These are phyloP conservation scores for Passiflora organensis DNA, from an alignment of 345 rosid species.

Conservation along the genomic window DNA sequence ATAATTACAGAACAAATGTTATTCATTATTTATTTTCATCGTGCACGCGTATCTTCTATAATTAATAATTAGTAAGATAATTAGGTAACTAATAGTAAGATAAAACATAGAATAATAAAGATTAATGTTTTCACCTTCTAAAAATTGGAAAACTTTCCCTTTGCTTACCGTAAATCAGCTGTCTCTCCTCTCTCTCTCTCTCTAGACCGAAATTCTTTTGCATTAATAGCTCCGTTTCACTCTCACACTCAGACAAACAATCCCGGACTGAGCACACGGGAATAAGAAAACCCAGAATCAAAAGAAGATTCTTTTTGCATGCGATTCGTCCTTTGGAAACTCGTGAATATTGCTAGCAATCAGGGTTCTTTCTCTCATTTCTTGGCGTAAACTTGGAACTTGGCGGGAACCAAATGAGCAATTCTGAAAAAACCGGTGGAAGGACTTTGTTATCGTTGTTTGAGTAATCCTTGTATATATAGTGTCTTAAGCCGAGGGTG, in stretches of 20 bases:
- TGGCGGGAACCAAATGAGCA: slow-evolving; percentile 9
- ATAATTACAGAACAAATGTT: too few relatives aligned
- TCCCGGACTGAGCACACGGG: background rate
- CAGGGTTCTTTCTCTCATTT: slow-evolving; percentile 3
- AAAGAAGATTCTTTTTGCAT: background rate
- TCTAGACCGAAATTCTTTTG: background rate
- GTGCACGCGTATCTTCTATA: too few relatives aligned
- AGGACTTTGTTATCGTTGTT: too few relatives aligned
- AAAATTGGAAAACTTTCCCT: background rate
- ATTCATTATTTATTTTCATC: too few relatives aligned
- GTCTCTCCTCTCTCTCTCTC: too few relatives aligned
- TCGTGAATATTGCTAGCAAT: background rate
- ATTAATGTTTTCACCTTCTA: background rate
- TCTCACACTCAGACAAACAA: background rate
- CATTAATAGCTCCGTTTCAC: slow-evolving; percentile 6
- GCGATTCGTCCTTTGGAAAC: background rate
- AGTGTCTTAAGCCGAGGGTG: background rate
- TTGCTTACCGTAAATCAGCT: slow-evolving; percentile 13
- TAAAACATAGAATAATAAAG: background rate
- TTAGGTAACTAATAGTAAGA: too few relatives aligned
- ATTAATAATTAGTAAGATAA: too few relatives aligned
- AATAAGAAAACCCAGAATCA: background rate
- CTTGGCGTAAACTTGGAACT: slow-evolving; percentile 1
- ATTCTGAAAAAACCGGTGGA: background rate
- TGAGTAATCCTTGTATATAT: background rate